phyloP scores from a whole-genome alignment of 306 rosid species.

The Hippophae gyantsensis region DNA sequence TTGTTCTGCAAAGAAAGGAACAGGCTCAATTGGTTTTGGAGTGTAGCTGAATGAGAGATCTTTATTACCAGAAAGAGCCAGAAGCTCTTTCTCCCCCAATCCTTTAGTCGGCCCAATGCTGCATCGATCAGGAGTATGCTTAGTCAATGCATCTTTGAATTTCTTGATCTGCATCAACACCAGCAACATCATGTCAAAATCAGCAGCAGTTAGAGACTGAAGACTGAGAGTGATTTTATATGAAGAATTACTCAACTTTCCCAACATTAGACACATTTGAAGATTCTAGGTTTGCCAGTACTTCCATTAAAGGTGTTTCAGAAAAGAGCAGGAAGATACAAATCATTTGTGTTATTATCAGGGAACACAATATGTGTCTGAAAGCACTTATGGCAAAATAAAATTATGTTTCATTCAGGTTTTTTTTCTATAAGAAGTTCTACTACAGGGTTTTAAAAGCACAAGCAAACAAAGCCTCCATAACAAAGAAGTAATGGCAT shows the following conservation, averaged over 20 bases:
- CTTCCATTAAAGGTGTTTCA: no score
- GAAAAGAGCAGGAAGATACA: no score
- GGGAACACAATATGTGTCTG: no score
- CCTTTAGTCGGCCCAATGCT: constrained; percentile 80
- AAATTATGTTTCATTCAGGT: no score
- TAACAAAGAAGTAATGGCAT: no score
- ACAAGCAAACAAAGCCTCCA: no score
- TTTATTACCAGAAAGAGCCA: constrained; percentile 61
- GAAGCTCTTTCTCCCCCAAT: constrained; percentile 88
- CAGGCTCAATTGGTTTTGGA: constrained; percentile 40
- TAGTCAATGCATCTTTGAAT: constrained; percentile 80
- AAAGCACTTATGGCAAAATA: no score
- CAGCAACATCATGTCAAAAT: not conserved
- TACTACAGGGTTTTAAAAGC: no score
- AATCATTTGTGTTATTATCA: no score
- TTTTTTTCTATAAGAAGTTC: no score
- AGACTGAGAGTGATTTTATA: not conserved
- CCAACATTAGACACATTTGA: no score
- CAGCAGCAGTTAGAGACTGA: not conserved
- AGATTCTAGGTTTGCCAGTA: no score
- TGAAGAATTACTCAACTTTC: not conserved
- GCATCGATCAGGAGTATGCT: constrained; percentile 74
- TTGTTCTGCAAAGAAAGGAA: constrained; percentile 16
- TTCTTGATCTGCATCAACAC: constrained; percentile 59
- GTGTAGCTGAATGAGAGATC: constrained; percentile 60